Percentiles rank a stretch among this genome's conserved stretches.
phyloP scores from a whole-genome alignment of 192 early-diverging fungal species.

The Backusella psychrophila region DNA sequence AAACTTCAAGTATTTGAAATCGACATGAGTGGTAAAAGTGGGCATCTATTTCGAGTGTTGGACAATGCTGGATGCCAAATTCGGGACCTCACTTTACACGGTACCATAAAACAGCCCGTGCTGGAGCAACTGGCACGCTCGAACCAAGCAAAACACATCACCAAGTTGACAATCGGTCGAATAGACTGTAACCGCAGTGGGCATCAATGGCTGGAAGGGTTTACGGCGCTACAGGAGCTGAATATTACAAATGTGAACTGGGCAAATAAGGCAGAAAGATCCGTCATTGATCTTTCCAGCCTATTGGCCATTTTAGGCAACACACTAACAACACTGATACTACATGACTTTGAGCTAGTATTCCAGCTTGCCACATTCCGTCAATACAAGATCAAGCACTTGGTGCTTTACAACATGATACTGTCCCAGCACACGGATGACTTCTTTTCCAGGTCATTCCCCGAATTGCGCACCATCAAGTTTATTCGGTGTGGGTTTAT shows the following conservation, averaged over 20 bases:
- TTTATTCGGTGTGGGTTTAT: not conserved
- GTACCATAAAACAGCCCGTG: not conserved
- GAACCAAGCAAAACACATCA: not conserved
- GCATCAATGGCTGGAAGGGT: not conserved
- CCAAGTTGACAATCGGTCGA: not conserved
- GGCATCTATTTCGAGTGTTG: not conserved
- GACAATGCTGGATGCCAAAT: not conserved
- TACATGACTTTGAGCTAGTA: not conserved
- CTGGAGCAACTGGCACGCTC: not conserved
- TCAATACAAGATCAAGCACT: not conserved
- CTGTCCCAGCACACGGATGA: not conserved
- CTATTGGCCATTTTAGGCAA: not conserved
- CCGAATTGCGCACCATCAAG: not conserved
- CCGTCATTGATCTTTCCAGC: not conserved
- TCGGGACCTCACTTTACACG: not conserved
- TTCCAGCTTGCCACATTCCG: not conserved
- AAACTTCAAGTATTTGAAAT: not conserved
- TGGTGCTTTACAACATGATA: not conserved
- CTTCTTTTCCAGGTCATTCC: not conserved
- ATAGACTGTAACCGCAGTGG: not conserved
- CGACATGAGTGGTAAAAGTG: constrained; percentile 1
- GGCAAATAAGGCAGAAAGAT: not conserved
- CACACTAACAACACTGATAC: not conserved
- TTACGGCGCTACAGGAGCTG: not conserved
- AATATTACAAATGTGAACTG: not conserved